These are phyloP conservation scores for Ceratocystis papillata DNA, from an alignment of 2,329 filamentous ascomycete species.

Conservation along the genomic window DNA sequence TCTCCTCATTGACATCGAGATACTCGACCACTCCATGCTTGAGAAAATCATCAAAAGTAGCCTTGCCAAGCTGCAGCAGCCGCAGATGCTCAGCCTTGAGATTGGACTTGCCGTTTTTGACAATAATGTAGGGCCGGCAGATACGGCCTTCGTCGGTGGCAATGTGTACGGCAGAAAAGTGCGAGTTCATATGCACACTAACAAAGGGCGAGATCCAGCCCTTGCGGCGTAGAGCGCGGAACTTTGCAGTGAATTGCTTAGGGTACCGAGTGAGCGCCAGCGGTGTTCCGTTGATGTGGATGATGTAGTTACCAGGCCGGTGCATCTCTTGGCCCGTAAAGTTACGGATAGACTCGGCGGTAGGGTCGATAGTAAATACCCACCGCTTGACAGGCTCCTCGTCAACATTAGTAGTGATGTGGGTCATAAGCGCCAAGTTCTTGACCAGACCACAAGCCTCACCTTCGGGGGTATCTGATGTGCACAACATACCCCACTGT, in stretches of 20 bases:
- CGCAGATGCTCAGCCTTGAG: constrained; percentile 69
- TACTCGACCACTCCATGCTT: constrained; percentile 88
- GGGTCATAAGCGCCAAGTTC: constrained; percentile 96
- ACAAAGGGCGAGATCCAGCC: constrained; percentile 93
- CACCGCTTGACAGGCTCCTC: constrained; percentile 81
- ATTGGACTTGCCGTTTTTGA: constrained; percentile 75
- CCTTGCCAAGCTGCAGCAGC: constrained; percentile 68
- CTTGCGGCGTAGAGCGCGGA: constrained; percentile 76
- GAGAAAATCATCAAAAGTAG: constrained; percentile 89
- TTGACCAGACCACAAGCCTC: constrained; percentile 97
- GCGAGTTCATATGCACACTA: constrained; percentile 89
- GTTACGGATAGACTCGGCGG: constrained; percentile 63
- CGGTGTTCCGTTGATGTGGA: constrained; percentile 92
- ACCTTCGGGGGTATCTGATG: constrained; percentile 94
- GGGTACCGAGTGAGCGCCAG: constrained; percentile 77
- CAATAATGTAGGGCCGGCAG: constrained; percentile 89
- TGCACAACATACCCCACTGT: constrained; percentile 96
- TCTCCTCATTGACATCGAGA: constrained; percentile 95
- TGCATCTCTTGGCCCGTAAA: constrained; percentile 76
- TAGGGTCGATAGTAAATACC: constrained; percentile 75
- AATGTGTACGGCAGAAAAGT: constrained; percentile 84
- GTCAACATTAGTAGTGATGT: constrained; percentile 94
- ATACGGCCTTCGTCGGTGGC: constrained; percentile 96
- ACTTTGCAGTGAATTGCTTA: constrained; percentile 73
- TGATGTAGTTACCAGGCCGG: constrained; percentile 68